phyloP scores from a whole-genome alignment of 371 early-diverging fungal species.

The Actinomucor elegans region DNA sequence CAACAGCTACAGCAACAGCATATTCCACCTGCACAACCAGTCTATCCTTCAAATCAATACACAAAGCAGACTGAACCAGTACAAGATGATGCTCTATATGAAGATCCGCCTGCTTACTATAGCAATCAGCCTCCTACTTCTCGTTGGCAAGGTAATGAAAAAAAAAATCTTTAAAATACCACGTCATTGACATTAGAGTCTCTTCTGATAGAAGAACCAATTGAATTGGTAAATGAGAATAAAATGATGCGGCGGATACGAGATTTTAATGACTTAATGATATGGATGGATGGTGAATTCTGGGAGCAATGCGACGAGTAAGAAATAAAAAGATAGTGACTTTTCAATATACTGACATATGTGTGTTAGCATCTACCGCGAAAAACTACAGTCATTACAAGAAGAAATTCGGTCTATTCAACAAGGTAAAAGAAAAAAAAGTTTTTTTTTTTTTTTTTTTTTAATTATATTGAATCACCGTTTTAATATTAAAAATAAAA shows the following conservation, averaged over 20 bases:
- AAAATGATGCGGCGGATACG: slow-evolving; percentile 28
- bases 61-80: too few relatives aligned
- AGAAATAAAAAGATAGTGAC: too few relatives aligned
- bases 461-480: too few relatives aligned
- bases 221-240: slow-evolving; percentile 20
- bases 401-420: slow-evolving; percentile 29
- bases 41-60: too few relatives aligned
- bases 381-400: slow-evolving; percentile 27
- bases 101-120: slow-evolving; percentile 11
- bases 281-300: slow-evolving; percentile 33
- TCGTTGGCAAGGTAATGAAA: slow-evolving; percentile 24
- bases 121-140: slow-evolving; percentile 4
- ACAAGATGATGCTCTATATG: slow-evolving; percentile 9
- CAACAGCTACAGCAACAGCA: too few relatives aligned
- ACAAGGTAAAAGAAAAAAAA: slow-evolving; percentile 17
- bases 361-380: slow-evolving; percentile 27
- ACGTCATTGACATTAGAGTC: not conserved
- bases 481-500: slow-evolving; percentile 1
- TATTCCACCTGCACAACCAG: too few relatives aligned
- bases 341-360: too few relatives aligned
- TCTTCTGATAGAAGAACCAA: slow-evolving; percentile 18
- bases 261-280: slow-evolving; percentile 32
- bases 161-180: not conserved
- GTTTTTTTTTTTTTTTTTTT: not conserved
- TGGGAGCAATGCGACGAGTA: slow-evolving; percentile 37